These are phyloP conservation scores for Nothophaeocryptopus gaeumannii DNA, from an alignment of 2,329 filamentous ascomycete genomes.

Conservation along the genomic window DNA sequence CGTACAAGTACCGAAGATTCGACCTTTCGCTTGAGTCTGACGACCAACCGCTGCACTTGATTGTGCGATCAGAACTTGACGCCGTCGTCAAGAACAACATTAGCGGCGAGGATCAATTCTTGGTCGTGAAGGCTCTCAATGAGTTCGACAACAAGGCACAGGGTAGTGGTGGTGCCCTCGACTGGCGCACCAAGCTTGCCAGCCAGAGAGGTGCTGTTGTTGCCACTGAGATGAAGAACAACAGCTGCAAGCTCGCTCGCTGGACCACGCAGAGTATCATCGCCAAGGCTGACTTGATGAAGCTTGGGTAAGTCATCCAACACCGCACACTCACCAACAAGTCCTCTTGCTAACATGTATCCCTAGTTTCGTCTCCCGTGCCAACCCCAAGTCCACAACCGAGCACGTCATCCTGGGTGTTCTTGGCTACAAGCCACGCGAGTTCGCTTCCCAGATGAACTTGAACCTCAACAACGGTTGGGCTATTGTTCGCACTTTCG, in stretches of 20 bases:
- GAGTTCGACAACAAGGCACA: conserved; percentile 99
- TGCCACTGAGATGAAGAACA: conserved; percentile 99
- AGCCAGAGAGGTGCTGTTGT: conserved; percentile 95
- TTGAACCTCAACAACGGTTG: conserved; percentile 94
- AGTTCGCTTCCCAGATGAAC: conserved; percentile 98
- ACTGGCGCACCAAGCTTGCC: conserved; percentile 94
- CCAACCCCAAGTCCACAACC: conserved; percentile 86
- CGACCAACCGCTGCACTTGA: conserved; percentile 86
- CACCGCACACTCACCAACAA: conserved; percentile 2
- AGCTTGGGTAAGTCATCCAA: conserved; percentile 70
- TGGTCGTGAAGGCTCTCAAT: conserved; percentile 94
- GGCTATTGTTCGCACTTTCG: conserved; percentile 97
- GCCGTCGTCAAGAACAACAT: conserved; percentile 94
- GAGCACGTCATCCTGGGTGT: conserved; percentile 95
- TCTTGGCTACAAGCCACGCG: conserved; percentile 93
- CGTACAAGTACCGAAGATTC: conserved; percentile 97
- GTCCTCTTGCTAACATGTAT: conserved; percentile 1
- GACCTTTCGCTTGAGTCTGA: conserved; percentile 87
- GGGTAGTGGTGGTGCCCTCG: conserved; percentile 87
- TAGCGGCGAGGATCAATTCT: conserved; percentile 83
- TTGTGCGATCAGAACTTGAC: conserved; percentile 93
- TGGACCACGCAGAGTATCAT: conserved; percentile 98
- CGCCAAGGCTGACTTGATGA: conserved; percentile 97
- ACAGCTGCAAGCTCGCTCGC: conserved; percentile 95
- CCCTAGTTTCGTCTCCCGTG: conserved; percentile 83